Evolutionary conservation across 2,329 filamentous ascomycete species (phyloP), one percentile per base, ranked within the genome.

Genomic region (Fusarium heterosporum): DNA sequence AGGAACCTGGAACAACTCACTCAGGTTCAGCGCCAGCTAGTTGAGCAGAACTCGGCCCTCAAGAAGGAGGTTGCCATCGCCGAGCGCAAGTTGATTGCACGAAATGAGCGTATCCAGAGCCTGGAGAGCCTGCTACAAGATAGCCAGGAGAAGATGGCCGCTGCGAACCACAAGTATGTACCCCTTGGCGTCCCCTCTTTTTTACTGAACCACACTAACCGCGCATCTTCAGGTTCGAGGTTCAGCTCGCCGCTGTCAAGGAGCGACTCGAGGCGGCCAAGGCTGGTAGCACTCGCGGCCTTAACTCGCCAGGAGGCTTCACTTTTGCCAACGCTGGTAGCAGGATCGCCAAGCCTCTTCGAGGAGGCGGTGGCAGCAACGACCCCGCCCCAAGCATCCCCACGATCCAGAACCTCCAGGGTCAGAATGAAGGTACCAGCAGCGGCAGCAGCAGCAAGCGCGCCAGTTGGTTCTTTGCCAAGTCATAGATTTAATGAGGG

Each of bases 11-110:
- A 99, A 82, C 96, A 99, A 80, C 86, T 99, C 54, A 99, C 96
- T 5, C 93, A 97, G 76, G 96, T 99, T 53, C 96, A 99, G 81
- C 89, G 96, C 55, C 96, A 99, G 81, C 89, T 99, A 13, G 96
- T 99, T 30, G 96, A 99, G 83, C 96, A 99, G 80, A 99, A 99
- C 81, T 93, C 93, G 72, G 91, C 90, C 66, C 85, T 99, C 74
- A 99, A 99, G 89, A 98, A 99, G 85, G 96, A 99, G 81, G 96
- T 99, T 55, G 96, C 96, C 55, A 99, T 99, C 76, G 96, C 96
- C 1, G 96, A 99, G 84, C 89, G 96, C 73, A 99, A 99, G 81
- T 85, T 99, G 65, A 96, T 97, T 78, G 96, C 96, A 25, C 87
- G 96, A 72, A 98, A 98, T 76, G 96, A 99, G 84, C 91, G 96